Conservation (phyloP, 768 basidiomycete species). For the Plicaturopsis crispa region DNA sequence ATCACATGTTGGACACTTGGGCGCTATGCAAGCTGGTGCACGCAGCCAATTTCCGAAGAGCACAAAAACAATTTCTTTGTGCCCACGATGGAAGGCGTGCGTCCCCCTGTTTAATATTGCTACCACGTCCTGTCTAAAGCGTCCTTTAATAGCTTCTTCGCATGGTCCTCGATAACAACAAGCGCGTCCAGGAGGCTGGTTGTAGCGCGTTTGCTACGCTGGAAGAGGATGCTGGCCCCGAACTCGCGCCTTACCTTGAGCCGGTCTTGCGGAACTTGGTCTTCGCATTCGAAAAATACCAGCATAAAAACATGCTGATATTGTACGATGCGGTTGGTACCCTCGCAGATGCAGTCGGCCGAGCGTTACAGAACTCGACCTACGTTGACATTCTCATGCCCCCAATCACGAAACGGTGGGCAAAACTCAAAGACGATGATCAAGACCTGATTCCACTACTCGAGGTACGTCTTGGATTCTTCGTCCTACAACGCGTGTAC, state of each 20-base stretch:
- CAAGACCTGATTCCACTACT: constrained; percentile 90
- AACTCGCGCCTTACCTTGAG: constrained; percentile 89
- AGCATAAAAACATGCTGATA: constrained; percentile 98
- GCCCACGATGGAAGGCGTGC: constrained; percentile 96
- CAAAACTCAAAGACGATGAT: constrained; percentile 85
- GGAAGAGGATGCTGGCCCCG: constrained; percentile 91
- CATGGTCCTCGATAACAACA: constrained; percentile 97
- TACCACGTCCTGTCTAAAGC: constrained; percentile 3
- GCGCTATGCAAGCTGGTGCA: constrained; percentile 96
- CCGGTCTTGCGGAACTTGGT: constrained; percentile 93
- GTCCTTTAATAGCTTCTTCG: constrained; percentile 73
- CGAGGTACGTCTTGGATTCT: constrained; percentile 52
- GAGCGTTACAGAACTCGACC: constrained; percentile 74
- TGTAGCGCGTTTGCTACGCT: constrained; percentile 98
- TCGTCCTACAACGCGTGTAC: neutral
- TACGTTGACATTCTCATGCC: constrained; percentile 98
- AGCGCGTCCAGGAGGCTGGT: constrained; percentile 98
- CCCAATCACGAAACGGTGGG: constrained; percentile 84
- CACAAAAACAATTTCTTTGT: constrained; percentile 90
- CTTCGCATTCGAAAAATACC: constrained; percentile 95
- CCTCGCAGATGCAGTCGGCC: constrained; percentile 91
- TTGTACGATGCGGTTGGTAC: constrained; percentile 99
- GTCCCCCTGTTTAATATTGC: constrained; percentile 21
- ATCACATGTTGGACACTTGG: constrained; percentile 99
- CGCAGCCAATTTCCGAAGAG: constrained; percentile 75